These are phyloP conservation scores for Fusarium sp. DNA, from an alignment of 2,329 filamentous ascomycete genomes.

Conservation along the genomic window DNA sequence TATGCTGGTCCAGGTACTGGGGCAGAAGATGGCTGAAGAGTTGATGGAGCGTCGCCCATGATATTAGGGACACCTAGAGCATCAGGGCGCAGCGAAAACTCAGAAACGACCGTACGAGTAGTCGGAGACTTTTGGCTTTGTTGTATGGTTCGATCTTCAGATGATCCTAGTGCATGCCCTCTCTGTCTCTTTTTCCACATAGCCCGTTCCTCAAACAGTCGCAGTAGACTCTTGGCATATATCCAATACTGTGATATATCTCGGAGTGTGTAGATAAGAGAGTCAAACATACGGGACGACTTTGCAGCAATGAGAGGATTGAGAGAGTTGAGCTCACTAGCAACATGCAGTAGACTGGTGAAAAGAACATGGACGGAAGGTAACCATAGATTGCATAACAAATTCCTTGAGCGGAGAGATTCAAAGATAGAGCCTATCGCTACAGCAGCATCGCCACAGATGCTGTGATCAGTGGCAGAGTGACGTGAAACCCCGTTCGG, in stretches of 20 bases:
- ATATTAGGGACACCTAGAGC: neutral
- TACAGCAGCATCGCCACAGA: slow-evolving; percentile 44
- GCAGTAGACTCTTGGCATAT: slow-evolving; percentile 45
- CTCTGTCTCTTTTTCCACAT: slow-evolving; percentile 26
- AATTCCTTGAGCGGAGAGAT: slow-evolving; percentile 35
- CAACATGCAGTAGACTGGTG: slow-evolving; percentile 45
- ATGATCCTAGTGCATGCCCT: neutral
- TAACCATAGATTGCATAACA: slow-evolving; percentile 42
- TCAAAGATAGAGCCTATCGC: slow-evolving; percentile 45
- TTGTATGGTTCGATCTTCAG: slow-evolving; percentile 3
- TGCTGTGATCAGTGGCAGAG: slow-evolving; percentile 39
- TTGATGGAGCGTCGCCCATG: neutral
- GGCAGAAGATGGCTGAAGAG: slow-evolving; percentile 12
- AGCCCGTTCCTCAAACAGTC: slow-evolving; percentile 42
- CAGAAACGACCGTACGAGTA: neutral
- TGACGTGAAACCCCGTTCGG: slow-evolving; percentile 11
- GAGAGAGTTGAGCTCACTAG: slow-evolving; percentile 39
- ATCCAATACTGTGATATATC: slow-evolving; percentile 45
- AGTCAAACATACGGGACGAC: slow-evolving; percentile 42
- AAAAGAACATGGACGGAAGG: slow-evolving; percentile 42
- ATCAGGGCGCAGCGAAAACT: slow-evolving; percentile 35
- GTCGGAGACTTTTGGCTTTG: neutral
- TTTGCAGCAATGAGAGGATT: slow-evolving; percentile 46
- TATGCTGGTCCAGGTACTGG: slow-evolving; percentile 7
- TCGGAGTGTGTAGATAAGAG: slow-evolving; percentile 42